Conservation (phyloP, 2,329 filamentous ascomycete species). For the Pestalotiopsis sp. region DNA sequence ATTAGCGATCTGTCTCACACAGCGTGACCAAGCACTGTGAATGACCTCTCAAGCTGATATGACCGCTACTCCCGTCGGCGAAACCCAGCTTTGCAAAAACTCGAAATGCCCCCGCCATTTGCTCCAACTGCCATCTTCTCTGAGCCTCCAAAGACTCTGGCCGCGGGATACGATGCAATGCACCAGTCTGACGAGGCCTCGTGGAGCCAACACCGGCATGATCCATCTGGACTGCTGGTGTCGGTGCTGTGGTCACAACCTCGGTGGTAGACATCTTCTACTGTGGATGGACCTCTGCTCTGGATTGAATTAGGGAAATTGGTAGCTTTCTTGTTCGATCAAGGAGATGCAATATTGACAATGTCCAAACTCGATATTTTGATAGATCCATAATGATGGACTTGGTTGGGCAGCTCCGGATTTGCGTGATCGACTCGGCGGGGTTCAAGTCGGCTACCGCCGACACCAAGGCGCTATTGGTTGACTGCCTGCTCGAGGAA, state of each 20-base stretch:
- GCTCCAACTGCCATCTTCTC: constrained; percentile 30
- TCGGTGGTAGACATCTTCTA: background rate
- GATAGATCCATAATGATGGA: too few species aligned
- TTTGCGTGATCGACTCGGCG: background rate
- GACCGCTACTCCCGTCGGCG: constrained; percentile 63
- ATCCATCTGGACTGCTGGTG: background rate
- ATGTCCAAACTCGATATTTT: too few species aligned
- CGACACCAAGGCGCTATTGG: background rate
- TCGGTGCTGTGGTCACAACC: background rate
- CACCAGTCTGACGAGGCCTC: background rate
- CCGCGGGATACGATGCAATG: constrained; percentile 13
- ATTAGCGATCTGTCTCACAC: background rate
- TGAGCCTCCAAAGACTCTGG: constrained; percentile 12
- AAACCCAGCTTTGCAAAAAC: constrained; percentile 61
- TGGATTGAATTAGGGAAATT: too few species aligned
- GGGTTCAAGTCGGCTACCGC: background rate
- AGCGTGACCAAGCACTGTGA: background rate
- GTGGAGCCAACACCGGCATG: background rate
- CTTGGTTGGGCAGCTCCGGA: too few species aligned
- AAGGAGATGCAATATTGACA: too few species aligned
- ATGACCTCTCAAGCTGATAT: constrained; percentile 42
- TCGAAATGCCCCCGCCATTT: constrained; percentile 60
- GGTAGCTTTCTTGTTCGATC: too few species aligned
- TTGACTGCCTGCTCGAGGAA: background rate
- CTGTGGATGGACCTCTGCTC: too few species aligned